Percentiles rank a stretch among this genome's conserved stretches.
Evolutionary conservation across 106 monocot species (phyloP).

Genomic region (Dioscorea zingiberensis): DNA sequence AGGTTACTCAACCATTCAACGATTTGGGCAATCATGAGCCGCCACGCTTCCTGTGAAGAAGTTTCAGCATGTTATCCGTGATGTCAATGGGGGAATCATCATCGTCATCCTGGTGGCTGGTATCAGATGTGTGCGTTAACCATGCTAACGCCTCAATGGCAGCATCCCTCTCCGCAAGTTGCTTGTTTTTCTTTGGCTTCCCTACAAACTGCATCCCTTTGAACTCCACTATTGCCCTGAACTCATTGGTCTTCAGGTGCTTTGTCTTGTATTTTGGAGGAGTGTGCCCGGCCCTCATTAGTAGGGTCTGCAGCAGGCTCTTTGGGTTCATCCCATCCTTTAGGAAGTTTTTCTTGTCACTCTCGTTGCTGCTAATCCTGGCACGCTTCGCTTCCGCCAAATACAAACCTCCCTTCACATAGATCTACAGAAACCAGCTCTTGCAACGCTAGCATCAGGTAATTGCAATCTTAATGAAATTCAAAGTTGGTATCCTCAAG

Average conservation of each 20-base stretch:
- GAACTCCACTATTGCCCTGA: conserved; percentile 87
- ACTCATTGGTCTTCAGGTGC: conserved; percentile 98
- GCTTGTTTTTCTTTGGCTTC: conserved; percentile 97
- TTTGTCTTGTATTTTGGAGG: conserved; percentile 95
- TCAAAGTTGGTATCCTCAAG: conserved; percentile 65
- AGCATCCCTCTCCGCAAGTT: conserved; percentile 93
- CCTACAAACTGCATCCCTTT: conserved; percentile 99
- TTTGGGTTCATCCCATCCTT: conserved; percentile 83
- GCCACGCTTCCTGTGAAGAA: conserved; percentile 48
- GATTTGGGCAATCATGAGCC: conserved; percentile 18
- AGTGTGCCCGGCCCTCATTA: conserved; percentile 92
- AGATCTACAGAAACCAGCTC: conserved; percentile 80
- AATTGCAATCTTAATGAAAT: conserved; percentile 90
- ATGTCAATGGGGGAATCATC: conserved; percentile 62
- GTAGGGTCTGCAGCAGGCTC: conserved; percentile 76
- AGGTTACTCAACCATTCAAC: too few species aligned
- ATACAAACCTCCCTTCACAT: conserved; percentile 96
- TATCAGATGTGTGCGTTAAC: conserved; percentile 82
- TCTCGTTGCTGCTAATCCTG: conserved; percentile 8
- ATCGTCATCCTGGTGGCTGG: conserved; percentile 25
- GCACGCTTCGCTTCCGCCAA: conserved; percentile 61
- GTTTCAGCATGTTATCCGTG: conserved; percentile 96
- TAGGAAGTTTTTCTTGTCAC: conserved; percentile 26
- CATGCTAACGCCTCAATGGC: conserved; percentile 91
- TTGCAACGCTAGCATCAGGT: conserved; percentile 74